These are phyloP conservation scores for Noccaea bulbosa DNA, from an alignment of 345 rosid genomes.

Conservation along the genomic window DNA sequence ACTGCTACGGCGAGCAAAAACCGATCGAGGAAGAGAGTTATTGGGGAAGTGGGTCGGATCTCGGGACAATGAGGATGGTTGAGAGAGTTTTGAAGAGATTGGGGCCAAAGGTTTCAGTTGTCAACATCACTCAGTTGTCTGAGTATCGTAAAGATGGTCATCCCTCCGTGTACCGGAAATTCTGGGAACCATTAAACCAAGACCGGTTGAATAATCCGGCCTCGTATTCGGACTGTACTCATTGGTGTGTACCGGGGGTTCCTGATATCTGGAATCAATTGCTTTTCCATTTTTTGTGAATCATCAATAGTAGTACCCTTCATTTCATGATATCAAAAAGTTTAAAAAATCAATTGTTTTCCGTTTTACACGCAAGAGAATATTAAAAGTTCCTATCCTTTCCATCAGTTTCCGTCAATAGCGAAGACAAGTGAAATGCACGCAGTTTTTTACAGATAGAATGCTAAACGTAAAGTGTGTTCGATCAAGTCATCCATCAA, in stretches of 20 bases:
- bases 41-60: conserved; percentile 91
- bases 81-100: conserved; percentile 59
- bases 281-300: conserved; percentile 71
- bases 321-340: no score
- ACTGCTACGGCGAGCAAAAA: conserved; percentile 71
- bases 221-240: conserved; percentile 87
- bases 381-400: no score
- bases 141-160: conserved; percentile 97
- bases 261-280: conserved; percentile 96
- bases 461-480: neutral
- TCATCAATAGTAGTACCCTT: no score
- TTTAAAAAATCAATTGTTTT: no score
- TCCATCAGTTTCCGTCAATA: no score
- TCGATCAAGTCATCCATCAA: no score
- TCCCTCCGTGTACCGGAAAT: conserved; percentile 89
- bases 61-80: conserved; percentile 81
- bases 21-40: conserved; percentile 69
- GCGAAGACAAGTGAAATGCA: no score
- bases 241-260: conserved; percentile 95
- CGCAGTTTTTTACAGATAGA: no score
- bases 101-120: conserved; percentile 71
- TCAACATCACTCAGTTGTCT: conserved; percentile 91
- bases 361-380: no score
- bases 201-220: conserved; percentile 67
- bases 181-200: conserved; percentile 81